These are phyloP conservation scores for Soucietia sequanensis DNA, from an alignment of 805 yeast species.

Conservation along the genomic window DNA sequence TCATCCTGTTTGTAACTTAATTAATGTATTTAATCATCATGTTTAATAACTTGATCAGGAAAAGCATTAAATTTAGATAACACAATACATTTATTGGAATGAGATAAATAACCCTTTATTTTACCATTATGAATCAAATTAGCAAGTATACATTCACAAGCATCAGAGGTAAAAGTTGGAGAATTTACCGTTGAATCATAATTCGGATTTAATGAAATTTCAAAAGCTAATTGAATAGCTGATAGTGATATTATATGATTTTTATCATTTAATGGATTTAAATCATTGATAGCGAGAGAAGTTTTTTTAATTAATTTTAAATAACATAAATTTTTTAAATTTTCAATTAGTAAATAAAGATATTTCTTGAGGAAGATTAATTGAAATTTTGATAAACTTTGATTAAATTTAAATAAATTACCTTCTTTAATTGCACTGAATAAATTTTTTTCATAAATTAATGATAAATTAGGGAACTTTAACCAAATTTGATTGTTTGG, in stretches of 20 bases:
- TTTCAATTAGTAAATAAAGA: slow-evolving; percentile 58
- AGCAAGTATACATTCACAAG: slow-evolving; percentile 69
- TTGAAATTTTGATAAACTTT: slow-evolving; percentile 44
- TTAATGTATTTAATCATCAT: too few species aligned
- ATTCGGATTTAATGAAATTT: slow-evolving; percentile 30
- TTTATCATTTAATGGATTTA: slow-evolving; percentile 25
- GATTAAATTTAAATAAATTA: slow-evolving; percentile 52
- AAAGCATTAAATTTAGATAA: slow-evolving; percentile 74
- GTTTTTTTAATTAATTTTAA: slow-evolving; percentile 49
- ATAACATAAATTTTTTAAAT: slow-evolving; percentile 49
- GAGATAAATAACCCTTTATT: slow-evolving; percentile 81
- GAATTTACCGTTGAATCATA: slow-evolving; percentile 10
- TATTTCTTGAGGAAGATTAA: slow-evolving; percentile 53
- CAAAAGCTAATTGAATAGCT: slow-evolving; percentile 45
- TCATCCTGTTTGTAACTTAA: too few species aligned
- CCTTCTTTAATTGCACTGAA: slow-evolving; percentile 53
- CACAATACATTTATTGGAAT: slow-evolving; percentile 69
- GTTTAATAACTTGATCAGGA: slow-evolving; percentile 35
- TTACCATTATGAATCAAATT: slow-evolving; percentile 57
- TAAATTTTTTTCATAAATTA: slow-evolving; percentile 45
- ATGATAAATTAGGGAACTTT: slow-evolving; percentile 38
- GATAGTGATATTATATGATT: slow-evolving; percentile 40
- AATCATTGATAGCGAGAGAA: slow-evolving; percentile 16
- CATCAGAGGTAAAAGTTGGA: slow-evolving; percentile 37
- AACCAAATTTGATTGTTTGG: slow-evolving; percentile 46